Evolutionary conservation across 2,329 filamentous ascomycete genomes (phyloP).

Genomic region (Plenodomus biglobosus): DNA sequence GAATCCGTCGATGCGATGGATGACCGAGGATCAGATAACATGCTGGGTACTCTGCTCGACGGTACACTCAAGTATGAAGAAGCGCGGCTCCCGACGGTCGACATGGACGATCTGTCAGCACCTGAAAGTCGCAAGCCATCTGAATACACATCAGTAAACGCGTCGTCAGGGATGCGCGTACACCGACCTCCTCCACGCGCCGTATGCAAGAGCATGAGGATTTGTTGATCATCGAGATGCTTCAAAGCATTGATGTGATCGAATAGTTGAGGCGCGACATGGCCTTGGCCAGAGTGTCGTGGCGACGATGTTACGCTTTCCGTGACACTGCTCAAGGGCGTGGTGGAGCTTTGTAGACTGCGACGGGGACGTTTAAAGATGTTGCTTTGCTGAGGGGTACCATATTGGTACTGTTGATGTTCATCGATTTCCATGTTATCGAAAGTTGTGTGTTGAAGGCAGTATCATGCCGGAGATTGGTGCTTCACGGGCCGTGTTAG

Average conservation of each 20-base stretch:
- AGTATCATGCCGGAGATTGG: constrained; percentile 43
- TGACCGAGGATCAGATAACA: constrained; percentile 41
- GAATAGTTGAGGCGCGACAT: constrained; percentile 42
- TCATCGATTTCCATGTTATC: constrained; percentile 45
- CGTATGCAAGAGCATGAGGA: constrained; percentile 41
- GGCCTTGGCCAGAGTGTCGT: constrained; percentile 35
- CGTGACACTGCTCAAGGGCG: constrained; percentile 41
- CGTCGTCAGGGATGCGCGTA: constrained; percentile 7
- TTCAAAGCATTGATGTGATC: constrained; percentile 45
- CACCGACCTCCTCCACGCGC: constrained; percentile 44
- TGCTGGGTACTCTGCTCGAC: constrained; percentile 43
- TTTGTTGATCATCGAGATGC: constrained; percentile 45
- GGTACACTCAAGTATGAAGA: constrained; percentile 44
- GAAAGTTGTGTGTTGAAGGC: constrained; percentile 30
- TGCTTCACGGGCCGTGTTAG: constrained; percentile 34
- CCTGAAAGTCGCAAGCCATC: constrained; percentile 40
- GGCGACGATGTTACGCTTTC: constrained; percentile 43
- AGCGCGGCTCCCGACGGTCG: constrained; percentile 40
- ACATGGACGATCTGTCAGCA: constrained; percentile 42
- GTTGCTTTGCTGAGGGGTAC: constrained; percentile 39
- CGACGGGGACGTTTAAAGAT: constrained; percentile 44
- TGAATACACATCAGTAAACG: constrained; percentile 26
- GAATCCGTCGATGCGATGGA: constrained; percentile 45
- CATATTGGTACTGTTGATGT: constrained; percentile 40
- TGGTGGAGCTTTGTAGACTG: constrained; percentile 41